Evolutionary conservation across 2,329 filamentous ascomycete species (phyloP).

Genomic region (Fusarium paranaense): DNA sequence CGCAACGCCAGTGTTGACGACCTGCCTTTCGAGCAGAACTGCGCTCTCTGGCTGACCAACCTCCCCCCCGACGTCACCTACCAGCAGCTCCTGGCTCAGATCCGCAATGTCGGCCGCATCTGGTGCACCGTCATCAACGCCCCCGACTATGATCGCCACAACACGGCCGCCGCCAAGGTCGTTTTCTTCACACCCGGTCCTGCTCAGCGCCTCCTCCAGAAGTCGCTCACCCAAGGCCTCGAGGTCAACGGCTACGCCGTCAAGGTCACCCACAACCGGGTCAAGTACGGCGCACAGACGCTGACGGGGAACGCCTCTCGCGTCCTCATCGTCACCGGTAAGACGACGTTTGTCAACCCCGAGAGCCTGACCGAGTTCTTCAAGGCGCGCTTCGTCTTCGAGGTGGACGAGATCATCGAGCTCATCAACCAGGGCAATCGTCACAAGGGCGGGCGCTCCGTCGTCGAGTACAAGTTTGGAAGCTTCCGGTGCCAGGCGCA

Average conservation of each 20-base stretch:
- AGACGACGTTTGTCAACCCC: constrained; percentile 57
- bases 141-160: constrained; percentile 52
- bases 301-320: constrained; percentile 53
- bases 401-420: constrained; percentile 57
- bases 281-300: constrained; percentile 53
- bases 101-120: constrained; percentile 62
- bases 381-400: constrained; percentile 55
- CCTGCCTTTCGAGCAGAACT: constrained; percentile 55
- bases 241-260: constrained; percentile 51
- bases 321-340: constrained; percentile 63
- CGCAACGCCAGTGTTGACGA: constrained; percentile 51
- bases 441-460: constrained; percentile 39
- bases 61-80: constrained; percentile 58
- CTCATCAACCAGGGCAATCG: constrained; percentile 41
- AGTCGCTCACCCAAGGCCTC: constrained; percentile 47
- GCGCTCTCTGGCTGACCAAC: constrained; percentile 65
- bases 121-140: constrained; percentile 65
- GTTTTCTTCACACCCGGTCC: constrained; percentile 59
- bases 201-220: constrained; percentile 49
- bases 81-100: constrained; percentile 56
- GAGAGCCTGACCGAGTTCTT: constrained; percentile 56
- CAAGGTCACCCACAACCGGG: constrained; percentile 60
- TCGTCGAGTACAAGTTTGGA: constrained; percentile 65
- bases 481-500: constrained; percentile 67
- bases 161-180: constrained; percentile 60